Percentiles rank a stretch among this genome's conserved stretches.
Conservation (phyloP, 441 rosid species). For the Pelargonium citronellum region DNA sequence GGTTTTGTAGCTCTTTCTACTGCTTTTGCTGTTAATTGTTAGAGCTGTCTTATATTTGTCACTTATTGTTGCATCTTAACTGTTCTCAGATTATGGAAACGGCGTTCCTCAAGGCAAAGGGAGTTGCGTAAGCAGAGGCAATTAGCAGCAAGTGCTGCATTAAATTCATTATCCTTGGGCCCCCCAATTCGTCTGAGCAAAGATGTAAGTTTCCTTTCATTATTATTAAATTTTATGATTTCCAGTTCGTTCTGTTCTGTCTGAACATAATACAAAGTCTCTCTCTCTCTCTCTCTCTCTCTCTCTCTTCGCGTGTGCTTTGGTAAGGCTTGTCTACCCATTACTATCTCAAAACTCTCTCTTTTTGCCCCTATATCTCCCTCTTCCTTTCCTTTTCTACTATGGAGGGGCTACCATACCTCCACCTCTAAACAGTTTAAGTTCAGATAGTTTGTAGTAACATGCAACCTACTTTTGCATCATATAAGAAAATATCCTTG, state of each 20-base stretch:
- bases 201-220: slow-evolving; percentile 45
- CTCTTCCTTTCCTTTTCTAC: too few species aligned
- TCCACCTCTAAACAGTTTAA: too few species aligned
- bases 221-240: background rate
- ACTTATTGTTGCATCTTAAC: slow-evolving; percentile 17
- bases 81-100: slow-evolving; percentile 71
- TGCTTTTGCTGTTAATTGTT: background rate
- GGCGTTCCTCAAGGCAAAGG: slow-evolving; percentile 53
- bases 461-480: too few species aligned
- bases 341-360: too few species aligned
- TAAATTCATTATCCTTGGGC: slow-evolving; percentile 67
- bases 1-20: slow-evolving; percentile 40
- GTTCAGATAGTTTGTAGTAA: too few species aligned
- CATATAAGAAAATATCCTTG: too few species aligned
- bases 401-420: too few species aligned
- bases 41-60: background rate
- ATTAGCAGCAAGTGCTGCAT: slow-evolving; percentile 63
- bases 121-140: slow-evolving; percentile 62
- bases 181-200: slow-evolving; percentile 53
- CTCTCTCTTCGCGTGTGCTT: too few species aligned
- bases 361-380: too few species aligned
- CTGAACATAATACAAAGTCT: background rate
- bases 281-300: background rate
- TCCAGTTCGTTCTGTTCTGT: background rate
- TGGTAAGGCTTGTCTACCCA: too few species aligned